Base-by-base conservation (phyloP, 805 yeast genomes). In the Metschnikowia lochheadii region DNA sequence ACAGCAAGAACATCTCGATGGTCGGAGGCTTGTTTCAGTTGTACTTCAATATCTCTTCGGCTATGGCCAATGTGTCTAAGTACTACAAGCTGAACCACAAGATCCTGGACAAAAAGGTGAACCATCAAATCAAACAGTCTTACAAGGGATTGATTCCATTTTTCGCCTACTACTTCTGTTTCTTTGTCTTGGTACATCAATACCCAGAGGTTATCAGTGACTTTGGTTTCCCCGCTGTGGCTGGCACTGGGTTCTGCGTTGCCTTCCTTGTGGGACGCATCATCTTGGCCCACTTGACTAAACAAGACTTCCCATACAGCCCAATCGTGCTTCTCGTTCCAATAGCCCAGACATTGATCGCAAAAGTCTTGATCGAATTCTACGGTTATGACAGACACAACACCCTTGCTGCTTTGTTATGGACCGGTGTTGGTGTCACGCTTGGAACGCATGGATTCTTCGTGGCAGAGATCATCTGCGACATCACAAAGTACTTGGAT, bases 221-320 rank as follows among this genome's bases (percentile, higher is more conserved):
- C 2, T 69, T 69, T 56, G 75, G 78, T 1, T 66, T 78, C 46
- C 86, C 95, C 33, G 76, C 85, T 56, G 70, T 84, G 20, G 62
- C 86, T 43, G 79, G 91, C 29, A 82, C 87, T 60, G 95, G 96
- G 1, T 75, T 85, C 46, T 78, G 87, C 1, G 69, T 86, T 57
- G 96, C 98, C 0, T 85, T 87, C 61, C 75, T 82, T 3, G 97
- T 92, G n/a, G 97, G 97, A 4, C 81, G 94, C 63, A 89, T 91
- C 55, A 91, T 91, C 61, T 75, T 85, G 50, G 91, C 89, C 2
- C 98, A 91, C 66, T 79, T 92, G 57, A 88, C 97, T 0, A 70
- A 78, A 46, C 96, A 87, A 65, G 68, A 72, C 13, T 90, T 87
- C 75, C 97, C 98, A 44, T 69, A 74, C 63, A 60, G 79, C 56